Conservation (phyloP, 2,329 filamentous ascomycete genomes). For the Aspergillus proliferans region DNA sequence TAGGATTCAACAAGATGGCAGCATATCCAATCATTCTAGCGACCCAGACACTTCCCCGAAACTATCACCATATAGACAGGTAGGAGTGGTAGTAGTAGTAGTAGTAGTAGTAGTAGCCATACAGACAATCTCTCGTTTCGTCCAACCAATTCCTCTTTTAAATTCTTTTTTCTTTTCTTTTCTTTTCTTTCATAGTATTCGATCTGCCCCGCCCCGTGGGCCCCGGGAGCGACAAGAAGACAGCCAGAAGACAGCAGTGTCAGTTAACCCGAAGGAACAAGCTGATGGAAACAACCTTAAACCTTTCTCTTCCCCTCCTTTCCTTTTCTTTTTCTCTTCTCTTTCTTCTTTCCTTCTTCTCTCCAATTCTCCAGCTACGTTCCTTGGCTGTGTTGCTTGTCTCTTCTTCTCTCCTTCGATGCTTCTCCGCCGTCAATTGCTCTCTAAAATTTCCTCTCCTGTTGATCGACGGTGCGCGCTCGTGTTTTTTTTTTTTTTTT, state of each 20-base stretch:
- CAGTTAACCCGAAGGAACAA: too few species aligned
- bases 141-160: neutral
- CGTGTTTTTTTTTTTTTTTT: too few species aligned
- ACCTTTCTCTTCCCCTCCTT: neutral
- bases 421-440: neutral
- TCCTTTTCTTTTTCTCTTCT: neutral
- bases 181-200: neutral
- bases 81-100: too few species aligned
- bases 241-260: neutral
- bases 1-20: too few species aligned
- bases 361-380: neutral
- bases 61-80: too few species aligned
- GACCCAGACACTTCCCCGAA: too few species aligned
- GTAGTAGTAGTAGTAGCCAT: neutral
- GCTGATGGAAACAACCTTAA: neutral
- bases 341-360: conserved; percentile 2
- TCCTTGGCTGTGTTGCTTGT: neutral
- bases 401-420: neutral
- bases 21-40: neutral
- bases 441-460: neutral
- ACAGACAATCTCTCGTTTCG: neutral
- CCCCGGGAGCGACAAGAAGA: neutral
- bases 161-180: conserved; percentile 1
- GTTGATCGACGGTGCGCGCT: too few species aligned
- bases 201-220: neutral